These are phyloP conservation scores for Sphaerobolus stellatus DNA, from an alignment of 1,284 basidiomycete species.

Conservation along the genomic window DNA sequence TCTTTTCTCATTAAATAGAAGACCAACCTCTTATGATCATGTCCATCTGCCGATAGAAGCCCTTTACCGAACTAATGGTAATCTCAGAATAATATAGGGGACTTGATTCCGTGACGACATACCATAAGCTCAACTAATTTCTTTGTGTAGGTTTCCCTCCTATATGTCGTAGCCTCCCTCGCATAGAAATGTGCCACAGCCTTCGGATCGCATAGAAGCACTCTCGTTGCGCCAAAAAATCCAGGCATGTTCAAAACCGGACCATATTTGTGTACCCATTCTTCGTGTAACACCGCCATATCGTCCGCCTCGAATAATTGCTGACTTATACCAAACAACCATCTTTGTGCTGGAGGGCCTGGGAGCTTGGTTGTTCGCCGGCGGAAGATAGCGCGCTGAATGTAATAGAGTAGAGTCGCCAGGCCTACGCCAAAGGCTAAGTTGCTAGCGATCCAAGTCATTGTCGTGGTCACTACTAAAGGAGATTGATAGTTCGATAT, in stretches of 20 bases:
- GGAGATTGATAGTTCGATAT: too few relatives aligned
- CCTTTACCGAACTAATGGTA: conserved; percentile 47
- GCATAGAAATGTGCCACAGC: conserved; percentile 53
- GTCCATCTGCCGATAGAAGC: conserved; percentile 51
- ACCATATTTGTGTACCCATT: conserved; percentile 47
- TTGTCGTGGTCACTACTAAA: too few relatives aligned
- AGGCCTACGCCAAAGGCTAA: too few relatives aligned
- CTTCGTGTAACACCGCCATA: conserved; percentile 24
- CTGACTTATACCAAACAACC: conserved; percentile 37
- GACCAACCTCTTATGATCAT: conserved; percentile 41
- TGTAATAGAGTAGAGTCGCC: too few relatives aligned
- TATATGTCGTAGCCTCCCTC: conserved; percentile 49
- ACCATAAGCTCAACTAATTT: conserved; percentile 44
- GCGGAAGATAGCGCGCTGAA: too few relatives aligned
- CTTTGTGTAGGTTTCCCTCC: conserved; percentile 37
- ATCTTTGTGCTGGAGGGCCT: conserved; percentile 35
- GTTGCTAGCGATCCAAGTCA: too few relatives aligned
- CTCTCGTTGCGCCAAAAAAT: conserved; percentile 37
- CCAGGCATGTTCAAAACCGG: conserved; percentile 43
- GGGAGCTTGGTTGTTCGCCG: conserved; percentile 25
- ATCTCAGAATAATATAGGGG: not conserved
- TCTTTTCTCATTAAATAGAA: not conserved
- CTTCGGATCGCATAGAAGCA: conserved; percentile 54
- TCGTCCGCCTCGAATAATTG: conserved; percentile 30
- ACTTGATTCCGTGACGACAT: conserved; percentile 19